phyloP scores from a whole-genome alignment of 2,329 filamentous ascomycete species.

The Colletotrichum melonis region DNA sequence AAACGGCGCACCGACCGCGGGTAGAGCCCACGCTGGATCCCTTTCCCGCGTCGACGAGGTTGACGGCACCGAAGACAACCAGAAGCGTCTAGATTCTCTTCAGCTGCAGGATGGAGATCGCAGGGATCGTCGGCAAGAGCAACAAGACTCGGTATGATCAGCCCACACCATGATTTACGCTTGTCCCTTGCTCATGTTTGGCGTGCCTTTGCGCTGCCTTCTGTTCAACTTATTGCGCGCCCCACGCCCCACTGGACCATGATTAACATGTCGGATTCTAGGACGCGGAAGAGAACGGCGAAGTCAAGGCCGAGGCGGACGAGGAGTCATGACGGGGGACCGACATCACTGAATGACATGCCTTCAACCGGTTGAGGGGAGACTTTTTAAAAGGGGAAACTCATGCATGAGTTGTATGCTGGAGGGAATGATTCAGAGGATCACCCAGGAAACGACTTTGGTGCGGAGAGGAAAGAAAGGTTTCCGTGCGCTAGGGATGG shows the following conservation, averaged over 20 bases:
- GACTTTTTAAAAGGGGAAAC: slow-evolving; percentile 5
- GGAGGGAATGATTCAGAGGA: slow-evolving; percentile 12
- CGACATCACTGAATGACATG: slow-evolving; percentile 2
- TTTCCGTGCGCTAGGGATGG: slow-evolving; percentile 18
- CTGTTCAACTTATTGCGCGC: not conserved
- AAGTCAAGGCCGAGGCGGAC: slow-evolving; percentile 14
- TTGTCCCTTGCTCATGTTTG: slow-evolving; percentile 1
- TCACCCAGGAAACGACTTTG: slow-evolving; percentile 18
- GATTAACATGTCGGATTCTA: slow-evolving; percentile 16
- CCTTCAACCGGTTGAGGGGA: slow-evolving; percentile 23
- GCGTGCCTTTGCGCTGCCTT: not conserved
- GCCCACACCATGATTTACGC: slow-evolving; percentile 56
- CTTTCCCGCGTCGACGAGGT: slow-evolving; percentile 76
- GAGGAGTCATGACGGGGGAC: slow-evolving; percentile 33
- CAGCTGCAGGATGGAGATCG: slow-evolving; percentile 87
- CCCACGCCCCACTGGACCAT: not conserved
- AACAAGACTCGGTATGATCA: slow-evolving; percentile 69
- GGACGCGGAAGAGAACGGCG: slow-evolving; percentile 31
- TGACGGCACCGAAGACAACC: slow-evolving; percentile 85
- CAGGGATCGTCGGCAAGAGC: slow-evolving; percentile 67
- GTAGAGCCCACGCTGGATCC: slow-evolving; percentile 52
- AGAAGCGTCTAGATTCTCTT: slow-evolving; percentile 88
- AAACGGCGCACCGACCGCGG: slow-evolving; percentile 47
- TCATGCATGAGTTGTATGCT: slow-evolving; percentile 9
- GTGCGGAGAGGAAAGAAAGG: slow-evolving; percentile 24